Evolutionary conservation across 345 rosid species (phyloP).

Genomic region (Pelargonium nanum): DNA sequence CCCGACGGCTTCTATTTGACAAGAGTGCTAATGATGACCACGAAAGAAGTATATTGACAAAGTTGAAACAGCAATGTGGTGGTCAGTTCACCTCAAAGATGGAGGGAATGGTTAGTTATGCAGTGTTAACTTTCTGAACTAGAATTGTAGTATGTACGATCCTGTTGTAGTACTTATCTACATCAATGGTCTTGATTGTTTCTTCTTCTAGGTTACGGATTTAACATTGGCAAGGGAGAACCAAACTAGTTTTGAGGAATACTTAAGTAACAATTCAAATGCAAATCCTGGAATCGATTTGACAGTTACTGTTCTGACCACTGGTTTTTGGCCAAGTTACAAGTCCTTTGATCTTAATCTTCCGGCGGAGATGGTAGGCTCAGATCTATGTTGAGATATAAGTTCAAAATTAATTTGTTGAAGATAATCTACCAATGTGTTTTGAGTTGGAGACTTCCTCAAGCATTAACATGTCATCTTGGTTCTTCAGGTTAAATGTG

Average conservation of each 20-base stretch:
- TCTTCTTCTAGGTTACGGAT: constrained; percentile 56
- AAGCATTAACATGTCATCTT: not conserved
- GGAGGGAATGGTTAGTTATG: constrained; percentile 72
- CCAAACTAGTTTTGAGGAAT: constrained; percentile 60
- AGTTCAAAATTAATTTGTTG: not conserved
- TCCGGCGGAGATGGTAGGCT: constrained; percentile 66
- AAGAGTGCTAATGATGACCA: constrained; percentile 64
- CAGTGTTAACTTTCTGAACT: not conserved
- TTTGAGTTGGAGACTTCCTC: not conserved
- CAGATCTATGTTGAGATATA: not conserved
- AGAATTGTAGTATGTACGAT: not conserved
- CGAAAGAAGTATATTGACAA: constrained; percentile 67
- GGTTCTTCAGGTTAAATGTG: constrained; percentile 49
- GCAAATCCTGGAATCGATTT: constrained; percentile 69
- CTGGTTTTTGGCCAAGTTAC: constrained; percentile 90
- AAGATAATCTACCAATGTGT: not conserved
- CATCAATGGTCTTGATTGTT: not conserved
- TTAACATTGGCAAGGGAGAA: constrained; percentile 79
- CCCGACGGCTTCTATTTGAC: constrained; percentile 51
- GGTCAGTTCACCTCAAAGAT: constrained; percentile 60
- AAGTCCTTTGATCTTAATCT: constrained; percentile 72
- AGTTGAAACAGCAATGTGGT: constrained; percentile 62
- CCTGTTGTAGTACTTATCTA: too few relatives aligned
- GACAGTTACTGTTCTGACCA: constrained; percentile 75
- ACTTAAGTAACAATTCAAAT: constrained; percentile 41